Percentiles rank a stretch among this genome's conserved stretches.
phyloP scores from a whole-genome alignment of 2,329 filamentous ascomycete species.

The Coccinonectria pachysandricola region DNA sequence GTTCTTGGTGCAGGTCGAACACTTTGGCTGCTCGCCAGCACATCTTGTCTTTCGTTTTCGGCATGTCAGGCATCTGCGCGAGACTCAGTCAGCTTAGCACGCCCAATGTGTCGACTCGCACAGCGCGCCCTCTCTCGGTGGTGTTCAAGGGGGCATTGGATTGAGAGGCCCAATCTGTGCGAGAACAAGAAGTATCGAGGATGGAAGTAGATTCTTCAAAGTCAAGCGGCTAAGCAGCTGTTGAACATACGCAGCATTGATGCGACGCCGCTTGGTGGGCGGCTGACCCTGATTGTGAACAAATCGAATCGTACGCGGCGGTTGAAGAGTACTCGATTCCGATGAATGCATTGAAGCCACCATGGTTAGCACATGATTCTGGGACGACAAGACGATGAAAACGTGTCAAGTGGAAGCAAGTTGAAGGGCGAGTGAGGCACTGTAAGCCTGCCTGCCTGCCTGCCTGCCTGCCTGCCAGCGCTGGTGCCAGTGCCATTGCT shows the following conservation, averaged over 20 bases:
- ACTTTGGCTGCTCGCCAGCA: slow-evolving; percentile 61
- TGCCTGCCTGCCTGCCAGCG: too few species aligned
- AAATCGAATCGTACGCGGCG: slow-evolving; percentile 59
- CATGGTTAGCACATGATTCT: slow-evolving; percentile 37
- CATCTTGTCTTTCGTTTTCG: slow-evolving; percentile 68
- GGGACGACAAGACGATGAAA: too few species aligned
- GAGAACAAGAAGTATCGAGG: neutral
- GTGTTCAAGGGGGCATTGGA: neutral
- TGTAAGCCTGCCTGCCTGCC: too few species aligned
- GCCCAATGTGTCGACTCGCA: too few species aligned
- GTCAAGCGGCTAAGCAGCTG: neutral
- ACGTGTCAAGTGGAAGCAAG: too few species aligned
- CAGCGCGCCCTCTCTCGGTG: too few species aligned
- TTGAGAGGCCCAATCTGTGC: neutral
- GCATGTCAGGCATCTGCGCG: slow-evolving; percentile 36
- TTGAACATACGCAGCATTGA: slow-evolving; percentile 62
- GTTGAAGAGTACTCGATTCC: slow-evolving; percentile 28
- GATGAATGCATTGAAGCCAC: slow-evolving; percentile 33
- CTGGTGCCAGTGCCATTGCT: too few species aligned
- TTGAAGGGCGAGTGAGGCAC: too few species aligned
- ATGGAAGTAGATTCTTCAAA: too few species aligned
- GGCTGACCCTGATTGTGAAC: slow-evolving; percentile 75
- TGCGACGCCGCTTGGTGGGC: slow-evolving; percentile 66
- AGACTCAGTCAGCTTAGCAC: slow-evolving; percentile 6
- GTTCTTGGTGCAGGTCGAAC: slow-evolving; percentile 63